Percentiles rank a stretch among this genome's conserved stretches.
Evolutionary conservation across 768 basidiomycete species (phyloP).

Genomic region (Kwoniella dejecticola): DNA sequence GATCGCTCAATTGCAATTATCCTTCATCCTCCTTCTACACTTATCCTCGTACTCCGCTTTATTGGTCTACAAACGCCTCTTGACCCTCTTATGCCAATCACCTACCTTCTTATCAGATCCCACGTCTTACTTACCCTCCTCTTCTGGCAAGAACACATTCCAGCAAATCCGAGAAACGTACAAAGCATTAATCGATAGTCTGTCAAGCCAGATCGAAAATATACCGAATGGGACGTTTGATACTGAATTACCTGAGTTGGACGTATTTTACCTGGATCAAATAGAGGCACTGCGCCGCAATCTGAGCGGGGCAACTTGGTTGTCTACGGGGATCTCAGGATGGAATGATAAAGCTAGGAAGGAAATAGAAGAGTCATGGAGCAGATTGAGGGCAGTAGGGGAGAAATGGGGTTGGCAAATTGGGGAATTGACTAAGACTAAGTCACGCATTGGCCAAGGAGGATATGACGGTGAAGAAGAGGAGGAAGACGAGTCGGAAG

Average conservation of each 20-base stretch:
- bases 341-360: constrained; percentile 8
- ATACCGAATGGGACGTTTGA: constrained; percentile 47
- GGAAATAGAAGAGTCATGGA: constrained; percentile 10
- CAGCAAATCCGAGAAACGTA: constrained; percentile 7
- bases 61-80: constrained; percentile 54
- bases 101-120: constrained; percentile 27
- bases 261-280: constrained; percentile 46
- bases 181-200: constrained; percentile 19
- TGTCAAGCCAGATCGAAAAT: constrained; percentile 36
- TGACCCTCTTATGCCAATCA: constrained; percentile 53
- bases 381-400: background rate
- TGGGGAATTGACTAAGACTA: background rate
- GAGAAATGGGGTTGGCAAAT: constrained; percentile 43
- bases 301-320: constrained; percentile 5
- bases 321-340: background rate
- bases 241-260: constrained; percentile 50
- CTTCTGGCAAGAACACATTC: background rate
- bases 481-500: constrained; percentile 28
- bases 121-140: background rate
- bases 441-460: too few species aligned
- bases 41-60: constrained; percentile 57
- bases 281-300: constrained; percentile 26
- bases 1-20: constrained; percentile 54
- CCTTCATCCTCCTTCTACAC: constrained; percentile 56
- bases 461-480: constrained; percentile 8